Evolutionary conservation across 208 protist species (phyloP).

Genomic region (Leptomonas pyrrhocoris): DNA sequence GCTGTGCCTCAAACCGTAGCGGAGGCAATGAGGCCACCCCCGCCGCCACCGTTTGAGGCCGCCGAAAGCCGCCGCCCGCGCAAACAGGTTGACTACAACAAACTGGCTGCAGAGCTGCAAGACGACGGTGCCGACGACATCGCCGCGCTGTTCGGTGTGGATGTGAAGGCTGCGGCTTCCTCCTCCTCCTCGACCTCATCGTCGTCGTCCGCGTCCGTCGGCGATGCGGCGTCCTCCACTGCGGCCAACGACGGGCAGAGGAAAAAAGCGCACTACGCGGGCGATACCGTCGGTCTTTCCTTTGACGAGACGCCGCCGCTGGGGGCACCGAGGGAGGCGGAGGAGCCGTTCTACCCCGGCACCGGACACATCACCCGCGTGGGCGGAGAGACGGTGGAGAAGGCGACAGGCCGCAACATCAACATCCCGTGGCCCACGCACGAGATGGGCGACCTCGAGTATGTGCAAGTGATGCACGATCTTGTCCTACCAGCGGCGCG

Average conservation of each 20-base stretch:
- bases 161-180: conserved; percentile 9
- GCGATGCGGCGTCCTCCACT: not conserved
- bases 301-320: conserved; percentile 35
- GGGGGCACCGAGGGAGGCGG: not conserved
- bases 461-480: conserved; percentile 90
- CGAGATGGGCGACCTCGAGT: conserved; percentile 94
- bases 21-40: not conserved
- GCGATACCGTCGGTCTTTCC: conserved; percentile 64
- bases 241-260: not conserved
- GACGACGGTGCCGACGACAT: conserved; percentile 49
- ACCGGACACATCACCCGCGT: conserved; percentile 80
- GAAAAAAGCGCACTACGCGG: conserved; percentile 23
- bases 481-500: conserved; percentile 90
- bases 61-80: conserved; percentile 22
- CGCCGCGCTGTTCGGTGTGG: conserved; percentile 56
- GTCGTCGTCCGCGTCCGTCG: not conserved
- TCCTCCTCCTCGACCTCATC: conserved; percentile 30
- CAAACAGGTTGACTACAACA: conserved; percentile 66
- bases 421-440: conserved; percentile 93
- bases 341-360: conserved; percentile 92
- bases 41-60: not conserved
- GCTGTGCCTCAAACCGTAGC: not conserved
- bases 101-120: conserved; percentile 57
- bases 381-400: conserved; percentile 50
- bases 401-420: conserved; percentile 89